Percentiles rank a stretch among this genome's conserved stretches.
Evolutionary conservation across 1,284 basidiomycete genomes (phyloP).

Genomic region (Wallemia mellicola): DNA sequence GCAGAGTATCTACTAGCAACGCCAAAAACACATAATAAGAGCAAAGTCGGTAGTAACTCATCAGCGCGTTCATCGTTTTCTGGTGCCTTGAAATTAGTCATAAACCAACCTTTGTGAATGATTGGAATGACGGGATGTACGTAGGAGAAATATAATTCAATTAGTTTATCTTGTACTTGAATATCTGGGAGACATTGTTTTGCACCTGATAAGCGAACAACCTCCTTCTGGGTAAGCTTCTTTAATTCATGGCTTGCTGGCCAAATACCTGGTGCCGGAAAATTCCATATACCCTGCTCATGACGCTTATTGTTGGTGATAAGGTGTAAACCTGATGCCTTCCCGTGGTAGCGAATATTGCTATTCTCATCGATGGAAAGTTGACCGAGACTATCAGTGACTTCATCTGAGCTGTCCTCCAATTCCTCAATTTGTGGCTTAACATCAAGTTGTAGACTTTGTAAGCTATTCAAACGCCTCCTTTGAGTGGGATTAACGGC

Average conservation of each 20-base stretch:
- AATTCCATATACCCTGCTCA: constrained; percentile 52
- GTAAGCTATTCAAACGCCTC: not conserved
- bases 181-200: constrained; percentile 17
- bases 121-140: constrained; percentile 45
- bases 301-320: constrained; percentile 34
- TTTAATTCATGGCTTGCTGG: constrained; percentile 24
- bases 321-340: constrained; percentile 29
- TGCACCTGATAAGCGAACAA: constrained; percentile 14
- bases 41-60: constrained; percentile 26
- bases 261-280: constrained; percentile 54
- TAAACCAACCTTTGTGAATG: constrained; percentile 35
- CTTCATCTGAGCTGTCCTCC: no score
- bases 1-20: constrained; percentile 38
- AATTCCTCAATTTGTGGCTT: not conserved
- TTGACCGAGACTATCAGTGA: constrained; percentile 45
- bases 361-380: constrained; percentile 53
- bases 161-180: constrained; percentile 29
- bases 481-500: not conserved
- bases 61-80: constrained; percentile 4
- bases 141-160: constrained; percentile 43
- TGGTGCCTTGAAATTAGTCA: constrained; percentile 19
- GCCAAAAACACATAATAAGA: constrained; percentile 45
- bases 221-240: constrained; percentile 11
- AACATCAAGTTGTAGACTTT: not conserved
- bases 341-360: constrained; percentile 24